These are phyloP conservation scores for Kalmusia sp. DNA, from an alignment of 2,329 filamentous ascomycete species.

Conservation along the genomic window DNA sequence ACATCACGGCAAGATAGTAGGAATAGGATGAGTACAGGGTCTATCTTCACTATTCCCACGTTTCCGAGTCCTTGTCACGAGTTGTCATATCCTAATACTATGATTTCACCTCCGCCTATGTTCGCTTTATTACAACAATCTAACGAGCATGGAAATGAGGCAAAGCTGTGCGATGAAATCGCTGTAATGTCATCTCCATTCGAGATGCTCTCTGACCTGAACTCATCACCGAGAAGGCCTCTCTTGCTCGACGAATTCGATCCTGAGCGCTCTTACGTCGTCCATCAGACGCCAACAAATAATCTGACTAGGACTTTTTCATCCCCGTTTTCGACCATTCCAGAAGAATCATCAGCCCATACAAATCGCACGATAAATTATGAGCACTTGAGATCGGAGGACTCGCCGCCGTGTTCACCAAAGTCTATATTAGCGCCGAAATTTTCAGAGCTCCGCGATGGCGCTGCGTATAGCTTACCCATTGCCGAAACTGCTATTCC, in stretches of 20 bases:
- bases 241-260: conserved; percentile 22
- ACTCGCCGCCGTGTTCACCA: conserved; percentile 49
- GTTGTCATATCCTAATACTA: conserved; percentile 70
- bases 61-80: conserved; percentile 82
- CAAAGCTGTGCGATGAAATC: conserved; percentile 19
- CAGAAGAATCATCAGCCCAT: conserved; percentile 30
- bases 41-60: conserved; percentile 44
- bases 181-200: conserved; percentile 31
- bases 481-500: conserved; percentile 41
- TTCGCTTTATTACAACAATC: conserved; percentile 58
- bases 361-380: conserved; percentile 20
- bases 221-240: conserved; percentile 9
- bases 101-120: conserved; percentile 57
- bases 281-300: conserved; percentile 27
- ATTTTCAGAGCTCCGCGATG: conserved; percentile 14
- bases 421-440: conserved; percentile 38
- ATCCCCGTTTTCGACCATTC: conserved; percentile 32
- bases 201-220: conserved; percentile 15
- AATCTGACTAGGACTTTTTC: conserved; percentile 22
- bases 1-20: conserved; percentile 20
- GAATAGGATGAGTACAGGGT: conserved; percentile 33
- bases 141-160: conserved; percentile 9
- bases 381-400: conserved; percentile 18
- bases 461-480: conserved; percentile 25
- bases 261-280: conserved; percentile 24